These are phyloP conservation scores for Fusarium aywerte DNA, from an alignment of 2,329 filamentous ascomycete species.

Conservation along the genomic window DNA sequence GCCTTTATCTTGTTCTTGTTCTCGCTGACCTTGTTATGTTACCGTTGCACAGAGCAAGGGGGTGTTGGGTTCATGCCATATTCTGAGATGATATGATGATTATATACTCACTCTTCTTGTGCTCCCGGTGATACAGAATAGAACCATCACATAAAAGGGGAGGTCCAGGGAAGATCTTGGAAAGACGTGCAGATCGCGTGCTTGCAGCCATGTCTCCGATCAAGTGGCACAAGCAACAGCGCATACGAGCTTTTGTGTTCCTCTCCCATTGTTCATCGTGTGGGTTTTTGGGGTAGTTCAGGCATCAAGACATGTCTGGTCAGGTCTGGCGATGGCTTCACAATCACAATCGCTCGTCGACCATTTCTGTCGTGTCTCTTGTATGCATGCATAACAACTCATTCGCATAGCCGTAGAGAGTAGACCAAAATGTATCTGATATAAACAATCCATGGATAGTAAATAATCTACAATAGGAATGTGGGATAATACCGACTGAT, in stretches of 20 bases:
- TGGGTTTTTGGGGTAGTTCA: constrained; percentile 30
- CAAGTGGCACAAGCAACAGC: constrained; percentile 41
- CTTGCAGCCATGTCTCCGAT: constrained; percentile 49
- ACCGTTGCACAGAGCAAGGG: constrained; percentile 29
- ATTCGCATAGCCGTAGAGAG: neutral
- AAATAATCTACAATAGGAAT: neutral
- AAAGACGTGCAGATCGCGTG: constrained; percentile 45
- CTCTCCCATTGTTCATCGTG: constrained; percentile 8
- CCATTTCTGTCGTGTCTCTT: constrained; percentile 13
- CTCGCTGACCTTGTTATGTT: constrained; percentile 10
- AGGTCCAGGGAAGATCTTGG: constrained; percentile 41
- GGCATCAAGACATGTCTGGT: constrained; percentile 39
- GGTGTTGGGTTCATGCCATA: neutral
- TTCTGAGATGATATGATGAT: neutral
- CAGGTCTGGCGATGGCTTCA: constrained; percentile 17
- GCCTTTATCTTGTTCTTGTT: constrained; percentile 24
- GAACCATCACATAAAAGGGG: neutral
- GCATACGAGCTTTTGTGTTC: constrained; percentile 40
- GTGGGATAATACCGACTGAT: neutral
- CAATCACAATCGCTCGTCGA: constrained; percentile 9
- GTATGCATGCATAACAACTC: neutral
- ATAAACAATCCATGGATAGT: neutral
- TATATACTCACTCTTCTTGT: constrained; percentile 1
- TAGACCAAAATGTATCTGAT: neutral
- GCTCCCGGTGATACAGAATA: constrained; percentile 7